Evolutionary conservation across 257 asterid genomes (phyloP), one percentile per base, ranked within the genome.

Genomic region (Scutellaria minor): DNA sequence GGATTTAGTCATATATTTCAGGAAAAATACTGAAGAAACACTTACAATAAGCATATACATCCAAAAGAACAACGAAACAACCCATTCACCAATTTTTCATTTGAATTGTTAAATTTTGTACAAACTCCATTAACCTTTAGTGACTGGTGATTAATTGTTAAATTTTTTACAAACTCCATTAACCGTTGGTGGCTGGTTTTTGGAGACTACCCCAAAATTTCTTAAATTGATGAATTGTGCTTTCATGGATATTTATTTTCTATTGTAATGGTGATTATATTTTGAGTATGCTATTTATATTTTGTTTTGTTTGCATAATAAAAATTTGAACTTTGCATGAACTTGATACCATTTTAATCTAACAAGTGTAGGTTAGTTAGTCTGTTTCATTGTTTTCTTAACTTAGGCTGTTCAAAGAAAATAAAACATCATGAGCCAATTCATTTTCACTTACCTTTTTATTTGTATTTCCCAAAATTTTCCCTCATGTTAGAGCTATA

Each of bases 41-140:
- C 76, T 15, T 18, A 20, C 39, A 68, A 63, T 24, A 22, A 68
- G 41, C 24, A 68, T 20, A 15, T 22, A 27, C 42, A 72, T 63
- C 8, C 12, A 13, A 22, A 13, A 37, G 9, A 63, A 11, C 7
- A 10, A 12, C 40, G n/a, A 44, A 64, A 69, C 40, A 62, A 61
- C 62, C 53, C 57, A 41, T 52, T 20, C 14, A 37, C 24, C 31
- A n/a, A 45, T 31, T 31, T 31, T 31, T 31, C 37, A 42, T 20
- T 20, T 6, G 9, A 54, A 69, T 35, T 41, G 31, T 45, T 44
- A 42, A 5, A 12, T 27, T 18, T 40, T 60, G 11, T 9, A 51
- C 56, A 14, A 5, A 18, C 52, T 18, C 44, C 27, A 8, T 45
- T 20, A 55, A 55, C 27, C 12, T 47, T 24, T 24, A 24, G 45